Evolutionary conservation across 1,139 yeast species (phyloP).

Genomic region (Debaryomyces psychrophilus): DNA sequence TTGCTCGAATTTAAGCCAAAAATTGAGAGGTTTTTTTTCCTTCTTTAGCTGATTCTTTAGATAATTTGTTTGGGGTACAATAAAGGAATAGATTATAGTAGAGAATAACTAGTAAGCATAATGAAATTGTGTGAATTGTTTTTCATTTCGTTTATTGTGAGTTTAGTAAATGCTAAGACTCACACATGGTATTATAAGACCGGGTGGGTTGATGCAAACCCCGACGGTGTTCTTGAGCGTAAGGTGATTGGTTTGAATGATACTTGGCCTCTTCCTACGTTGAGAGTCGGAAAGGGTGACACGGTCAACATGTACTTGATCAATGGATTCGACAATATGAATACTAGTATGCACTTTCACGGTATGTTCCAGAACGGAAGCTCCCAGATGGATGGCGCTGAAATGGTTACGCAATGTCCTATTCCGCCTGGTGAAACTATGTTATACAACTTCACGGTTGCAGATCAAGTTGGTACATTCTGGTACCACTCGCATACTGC

Average conservation of each 20-base stretch:
- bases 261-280: constrained; percentile 73
- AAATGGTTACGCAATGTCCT: constrained; percentile 77
- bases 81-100: constrained; percentile 5
- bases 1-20: constrained; percentile 5
- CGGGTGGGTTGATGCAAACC: constrained; percentile 59
- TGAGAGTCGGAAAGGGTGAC: constrained; percentile 67
- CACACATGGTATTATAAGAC: constrained; percentile 58
- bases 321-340: constrained; percentile 55
- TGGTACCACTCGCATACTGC: constrained; percentile 88
- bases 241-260: constrained; percentile 68
- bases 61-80: constrained; percentile 14
- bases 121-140: constrained; percentile 17
- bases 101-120: constrained; percentile 7
- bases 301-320: constrained; percentile 58
- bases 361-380: constrained; percentile 68
- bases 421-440: constrained; percentile 66
- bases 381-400: constrained; percentile 77
- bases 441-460: constrained; percentile 66
- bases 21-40: constrained; percentile 15
- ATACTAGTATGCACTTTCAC: constrained; percentile 75
- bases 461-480: constrained; percentile 69
- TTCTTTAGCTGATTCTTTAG: constrained; percentile 16
- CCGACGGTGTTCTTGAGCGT: constrained; percentile 60
- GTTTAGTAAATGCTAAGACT: constrained; percentile 39
- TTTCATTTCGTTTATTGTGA: constrained; percentile 17